Base-by-base conservation (phyloP, 148 eudicot species). In the Talinum fruticosum region DNA sequence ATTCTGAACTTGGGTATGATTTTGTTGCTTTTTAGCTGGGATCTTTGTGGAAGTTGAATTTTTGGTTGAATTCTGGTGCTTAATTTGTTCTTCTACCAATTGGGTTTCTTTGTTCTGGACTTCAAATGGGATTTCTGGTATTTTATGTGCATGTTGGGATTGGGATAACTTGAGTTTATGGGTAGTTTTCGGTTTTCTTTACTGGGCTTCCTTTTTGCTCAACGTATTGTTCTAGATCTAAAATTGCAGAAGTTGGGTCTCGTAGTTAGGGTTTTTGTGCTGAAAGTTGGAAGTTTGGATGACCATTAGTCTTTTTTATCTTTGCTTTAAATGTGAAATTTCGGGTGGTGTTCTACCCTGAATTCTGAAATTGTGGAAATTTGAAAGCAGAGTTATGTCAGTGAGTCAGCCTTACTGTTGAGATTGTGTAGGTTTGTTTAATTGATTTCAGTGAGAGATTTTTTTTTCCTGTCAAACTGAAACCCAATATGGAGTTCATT, bases 31-130 rank as follows among this genome's bases (percentile, higher is more conserved):
- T 71, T 35, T 10, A 47, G 82, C 36, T 79, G 72, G 29, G 84
- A 81, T 85, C 88, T 85, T 87, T 69, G n/a, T 57, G 62, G 30
- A 13, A 69, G 47, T 81, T 83, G 74, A 83, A 47, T 79, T 67
- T 76, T 83, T 76, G 76, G 75, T 83, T 66, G 78, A 76, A 62
- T 47, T 81, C 71, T 71, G 24, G 28, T 75, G 29, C 37, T 33
- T 54, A 35, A 61, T 61, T 53, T 74, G 59, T 51, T 35, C 36
- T 54, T 74, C 24, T 62, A 12, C 2, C 30, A 59, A 77, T 74
- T 81, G 79, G 54, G 26, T n/a, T 72, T 45, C 34, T 74, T 35
- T 38, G 26, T 5, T 45, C 59, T 69, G 51, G 71, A 34, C 15
- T 37, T 62, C 44, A 12, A 37, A 29, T 65, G 6, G 64, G 65